Percentiles rank a stretch among this genome's conserved stretches.
Conservation (phyloP, 176 grass and related monocot genomes). For the Lolium rigidum region DNA sequence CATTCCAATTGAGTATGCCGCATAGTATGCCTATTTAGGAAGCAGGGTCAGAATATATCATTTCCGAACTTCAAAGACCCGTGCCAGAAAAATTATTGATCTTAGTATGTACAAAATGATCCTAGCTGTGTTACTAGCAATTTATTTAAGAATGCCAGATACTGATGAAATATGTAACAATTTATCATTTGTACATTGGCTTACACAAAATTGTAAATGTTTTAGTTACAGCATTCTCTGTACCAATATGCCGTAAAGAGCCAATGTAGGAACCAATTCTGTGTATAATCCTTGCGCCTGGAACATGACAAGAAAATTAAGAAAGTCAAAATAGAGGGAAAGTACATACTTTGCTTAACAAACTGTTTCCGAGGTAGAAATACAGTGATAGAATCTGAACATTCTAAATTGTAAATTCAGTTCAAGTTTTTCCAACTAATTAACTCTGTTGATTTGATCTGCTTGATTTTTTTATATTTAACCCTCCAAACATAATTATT, state of each 20-base stretch:
- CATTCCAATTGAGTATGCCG: slow-evolving; percentile 76
- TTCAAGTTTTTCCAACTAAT: slow-evolving; percentile 28
- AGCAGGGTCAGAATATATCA: slow-evolving; percentile 17
- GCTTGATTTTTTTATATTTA: slow-evolving; percentile 33
- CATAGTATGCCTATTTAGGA: slow-evolving; percentile 66
- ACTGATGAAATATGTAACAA: not conserved
- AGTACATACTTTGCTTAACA: not conserved
- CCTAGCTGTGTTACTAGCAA: not conserved
- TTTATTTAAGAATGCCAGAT: not conserved
- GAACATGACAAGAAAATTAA: slow-evolving; percentile 35
- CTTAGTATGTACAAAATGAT: not conserved
- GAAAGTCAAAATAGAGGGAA: slow-evolving; percentile 13
- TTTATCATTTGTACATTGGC: slow-evolving; percentile 7
- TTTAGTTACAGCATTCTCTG: not conserved
- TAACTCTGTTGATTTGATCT: not conserved
- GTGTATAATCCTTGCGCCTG: slow-evolving; percentile 57
- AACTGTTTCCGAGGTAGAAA: not conserved
- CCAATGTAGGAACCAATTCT: slow-evolving; percentile 56
- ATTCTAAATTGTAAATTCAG: slow-evolving; percentile 14
- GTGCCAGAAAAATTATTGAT: not conserved
- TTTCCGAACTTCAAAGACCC: slow-evolving; percentile 4
- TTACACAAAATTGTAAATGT: not conserved
- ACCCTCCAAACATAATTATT: slow-evolving; percentile 1
- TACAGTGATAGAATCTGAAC: not conserved
- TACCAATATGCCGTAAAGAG: slow-evolving; percentile 82